These are phyloP conservation scores for Melanopsichium pennsylvanicum DNA, from an alignment of 1,284 basidiomycete genomes.

Conservation along the genomic window DNA sequence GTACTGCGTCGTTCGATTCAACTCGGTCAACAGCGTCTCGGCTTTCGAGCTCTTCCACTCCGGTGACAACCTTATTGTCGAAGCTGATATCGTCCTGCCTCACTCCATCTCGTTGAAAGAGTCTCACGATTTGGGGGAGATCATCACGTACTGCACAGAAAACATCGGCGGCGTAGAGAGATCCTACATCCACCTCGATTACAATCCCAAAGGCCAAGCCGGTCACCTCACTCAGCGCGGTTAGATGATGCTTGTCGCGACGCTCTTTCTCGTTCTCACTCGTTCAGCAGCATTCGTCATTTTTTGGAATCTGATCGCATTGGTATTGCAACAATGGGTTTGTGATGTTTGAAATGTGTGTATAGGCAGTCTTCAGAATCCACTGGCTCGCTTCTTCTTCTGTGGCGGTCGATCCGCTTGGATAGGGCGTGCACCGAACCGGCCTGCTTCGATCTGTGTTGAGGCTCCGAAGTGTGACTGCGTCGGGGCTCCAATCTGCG, in stretches of 20 bases:
- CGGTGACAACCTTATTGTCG: conserved; percentile 62
- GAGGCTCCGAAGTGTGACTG: conserved; percentile 6
- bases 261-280: too few species aligned
- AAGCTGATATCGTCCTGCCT: conserved; percentile 61
- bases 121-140: conserved; percentile 63
- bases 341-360: too few species aligned
- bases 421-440: conserved; percentile 24
- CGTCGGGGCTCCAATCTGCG: conserved; percentile 14
- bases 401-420: conserved; percentile 12
- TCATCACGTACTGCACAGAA: conserved; percentile 62
- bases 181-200: conserved; percentile 60
- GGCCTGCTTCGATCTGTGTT: conserved; percentile 39
- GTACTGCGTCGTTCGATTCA: conserved; percentile 62
- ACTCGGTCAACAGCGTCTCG: conserved; percentile 56
- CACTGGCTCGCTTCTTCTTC: conserved; percentile 40
- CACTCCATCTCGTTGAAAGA: conserved; percentile 59
- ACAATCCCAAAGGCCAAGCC: conserved; percentile 58
- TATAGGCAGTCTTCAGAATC: conserved; percentile 13
- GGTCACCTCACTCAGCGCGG: conserved; percentile 58
- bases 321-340: too few species aligned
- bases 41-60: conserved; percentile 63
- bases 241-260: conserved; percentile 8
- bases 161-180: conserved; percentile 54
- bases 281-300: too few species aligned
- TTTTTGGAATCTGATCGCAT: too few species aligned